Evolutionary conservation across 768 basidiomycete genomes (phyloP).

Genomic region (Pisolithus microcarpus): DNA sequence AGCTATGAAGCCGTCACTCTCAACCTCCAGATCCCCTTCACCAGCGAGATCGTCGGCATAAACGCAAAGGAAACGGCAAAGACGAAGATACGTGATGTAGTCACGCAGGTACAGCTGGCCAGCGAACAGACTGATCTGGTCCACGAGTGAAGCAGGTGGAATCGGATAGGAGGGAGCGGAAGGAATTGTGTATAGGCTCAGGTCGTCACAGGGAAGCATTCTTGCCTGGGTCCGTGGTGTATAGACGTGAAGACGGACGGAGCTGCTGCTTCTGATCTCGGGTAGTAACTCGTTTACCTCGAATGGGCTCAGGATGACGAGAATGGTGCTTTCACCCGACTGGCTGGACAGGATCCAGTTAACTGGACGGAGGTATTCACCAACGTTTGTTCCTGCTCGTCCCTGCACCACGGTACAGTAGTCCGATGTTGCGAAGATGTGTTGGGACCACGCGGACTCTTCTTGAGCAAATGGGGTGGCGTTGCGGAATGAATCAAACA

Average conservation of each 20-base stretch:
- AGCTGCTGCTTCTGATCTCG: slow-evolving; percentile 25
- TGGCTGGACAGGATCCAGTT: slow-evolving; percentile 38
- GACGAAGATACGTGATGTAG: slow-evolving; percentile 23
- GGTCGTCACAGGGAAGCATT: slow-evolving; percentile 32
- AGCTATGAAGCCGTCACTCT: slow-evolving; percentile 17
- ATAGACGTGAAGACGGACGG: slow-evolving; percentile 37
- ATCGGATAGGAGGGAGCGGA: slow-evolving; percentile 12
- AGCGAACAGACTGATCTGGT: slow-evolving; percentile 37
- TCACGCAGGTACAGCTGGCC: slow-evolving; percentile 38
- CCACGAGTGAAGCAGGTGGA: slow-evolving; percentile 10
- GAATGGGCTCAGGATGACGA: slow-evolving; percentile 35
- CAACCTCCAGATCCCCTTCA: slow-evolving; percentile 32
- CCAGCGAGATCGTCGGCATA: slow-evolving; percentile 37
- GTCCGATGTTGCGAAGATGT: slow-evolving; percentile 12
- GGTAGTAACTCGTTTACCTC: slow-evolving; percentile 35
- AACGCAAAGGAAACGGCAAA: slow-evolving; percentile 34
- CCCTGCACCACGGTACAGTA: slow-evolving; percentile 7
- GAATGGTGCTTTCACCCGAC: slow-evolving; percentile 18
- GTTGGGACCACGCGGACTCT: slow-evolving; percentile 11
- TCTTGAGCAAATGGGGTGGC: slow-evolving; percentile 11
- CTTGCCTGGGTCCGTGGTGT: slow-evolving; percentile 28
- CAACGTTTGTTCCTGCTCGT: slow-evolving; percentile 5
- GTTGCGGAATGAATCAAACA: slow-evolving; percentile 8
- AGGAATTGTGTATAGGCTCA: slow-evolving; percentile 18
- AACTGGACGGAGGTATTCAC: slow-evolving; percentile 33